phyloP scores from a whole-genome alignment of 257 asterid species.

The Jasminum sambac region DNA sequence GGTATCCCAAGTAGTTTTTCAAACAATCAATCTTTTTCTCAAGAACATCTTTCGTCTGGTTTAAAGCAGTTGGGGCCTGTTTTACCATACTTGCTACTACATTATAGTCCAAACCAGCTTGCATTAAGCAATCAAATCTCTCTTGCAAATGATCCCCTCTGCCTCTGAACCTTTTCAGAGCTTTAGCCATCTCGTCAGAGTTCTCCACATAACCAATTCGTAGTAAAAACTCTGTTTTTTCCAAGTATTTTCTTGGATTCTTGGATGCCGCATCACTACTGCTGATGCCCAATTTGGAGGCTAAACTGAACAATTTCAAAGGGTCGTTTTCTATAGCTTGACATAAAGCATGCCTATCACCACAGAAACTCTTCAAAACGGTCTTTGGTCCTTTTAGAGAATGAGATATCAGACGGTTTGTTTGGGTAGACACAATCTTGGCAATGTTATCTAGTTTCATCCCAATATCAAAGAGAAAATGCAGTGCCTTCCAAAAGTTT shows the following conservation, averaged over 20 bases:
- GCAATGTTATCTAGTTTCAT: conserved; percentile 49
- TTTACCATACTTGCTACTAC: conserved; percentile 65
- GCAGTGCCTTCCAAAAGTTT: conserved; percentile 65
- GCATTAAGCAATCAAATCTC: conserved; percentile 78
- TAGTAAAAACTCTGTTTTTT: conserved; percentile 57
- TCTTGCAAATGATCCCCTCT: conserved; percentile 93
- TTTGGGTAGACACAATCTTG: conserved; percentile 47
- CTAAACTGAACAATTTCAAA: conserved; percentile 49
- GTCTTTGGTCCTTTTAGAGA: conserved; percentile 66
- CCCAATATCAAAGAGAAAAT: conserved; percentile 64
- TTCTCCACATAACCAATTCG: conserved; percentile 76
- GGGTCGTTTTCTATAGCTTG: conserved; percentile 53
- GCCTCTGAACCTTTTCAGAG: conserved; percentile 73
- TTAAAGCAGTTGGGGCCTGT: conserved; percentile 63
- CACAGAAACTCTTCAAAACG: conserved; percentile 51
- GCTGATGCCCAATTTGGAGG: conserved; percentile 47
- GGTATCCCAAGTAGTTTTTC: conserved; percentile 60
- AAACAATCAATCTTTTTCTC: conserved; percentile 59
- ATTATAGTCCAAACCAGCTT: conserved; percentile 74
- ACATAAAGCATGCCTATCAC: conserved; percentile 51
- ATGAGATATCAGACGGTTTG: conserved; percentile 49
- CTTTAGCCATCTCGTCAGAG: conserved; percentile 86
- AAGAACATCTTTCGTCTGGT: conserved; percentile 68
- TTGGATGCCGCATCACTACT: conserved; percentile 41
- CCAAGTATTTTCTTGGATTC: conserved; percentile 50